phyloP scores from a whole-genome alignment of 371 early-diverging fungal species.

The Globomyces sp. region DNA sequence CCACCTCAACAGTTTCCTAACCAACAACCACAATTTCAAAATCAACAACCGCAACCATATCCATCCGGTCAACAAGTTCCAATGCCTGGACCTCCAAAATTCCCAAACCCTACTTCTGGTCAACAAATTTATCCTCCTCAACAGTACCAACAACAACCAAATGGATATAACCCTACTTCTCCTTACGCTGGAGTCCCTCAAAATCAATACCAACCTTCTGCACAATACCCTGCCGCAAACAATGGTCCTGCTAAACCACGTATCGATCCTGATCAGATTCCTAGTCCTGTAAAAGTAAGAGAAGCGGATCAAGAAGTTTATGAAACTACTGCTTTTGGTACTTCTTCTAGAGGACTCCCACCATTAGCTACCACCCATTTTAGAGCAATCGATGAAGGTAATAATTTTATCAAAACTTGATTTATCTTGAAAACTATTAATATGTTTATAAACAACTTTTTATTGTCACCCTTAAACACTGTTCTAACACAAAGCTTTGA shows the following conservation, averaged over 20 bases:
- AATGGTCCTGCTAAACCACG: constrained; percentile 21
- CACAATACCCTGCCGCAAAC: neutral
- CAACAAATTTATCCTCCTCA: constrained; percentile 12
- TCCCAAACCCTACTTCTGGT: neutral
- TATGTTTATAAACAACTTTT: constrained; percentile 69
- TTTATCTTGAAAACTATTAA: constrained; percentile 57
- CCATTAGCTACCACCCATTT: constrained; percentile 82
- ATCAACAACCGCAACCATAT: constrained; percentile 15
- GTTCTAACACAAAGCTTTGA: no score
- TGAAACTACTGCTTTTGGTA: constrained; percentile 65
- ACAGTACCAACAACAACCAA: constrained; percentile 18
- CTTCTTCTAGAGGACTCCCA: constrained; percentile 61
- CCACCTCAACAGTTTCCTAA: constrained; percentile 3
- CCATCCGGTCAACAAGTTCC: neutral
- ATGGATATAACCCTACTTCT: neutral
- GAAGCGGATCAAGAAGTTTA: constrained; percentile 69
- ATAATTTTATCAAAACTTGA: no score
- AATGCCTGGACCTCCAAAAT: neutral
- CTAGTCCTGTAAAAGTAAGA: constrained; percentile 83
- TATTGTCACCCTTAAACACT: constrained; percentile 61
- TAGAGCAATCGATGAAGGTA: constrained; percentile 78
- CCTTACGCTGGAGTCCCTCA: neutral
- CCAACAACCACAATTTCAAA: constrained; percentile 22
- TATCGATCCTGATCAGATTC: constrained; percentile 94
- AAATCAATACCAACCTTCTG: neutral